Conservation (phyloP, 2,329 filamentous ascomycete genomes). For the Botryotinia calthae region DNA sequence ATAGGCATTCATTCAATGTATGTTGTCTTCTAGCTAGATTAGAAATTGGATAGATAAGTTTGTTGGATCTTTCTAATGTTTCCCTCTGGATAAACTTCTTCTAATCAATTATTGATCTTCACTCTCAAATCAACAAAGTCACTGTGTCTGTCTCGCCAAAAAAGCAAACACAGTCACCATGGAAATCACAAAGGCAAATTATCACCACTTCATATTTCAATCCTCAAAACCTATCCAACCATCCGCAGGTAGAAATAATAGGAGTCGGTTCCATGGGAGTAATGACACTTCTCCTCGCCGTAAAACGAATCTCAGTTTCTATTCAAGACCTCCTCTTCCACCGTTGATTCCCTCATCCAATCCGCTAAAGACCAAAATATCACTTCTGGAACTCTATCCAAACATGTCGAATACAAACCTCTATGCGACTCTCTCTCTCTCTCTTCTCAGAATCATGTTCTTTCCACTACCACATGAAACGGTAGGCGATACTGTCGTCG, state of each 20-base stretch:
- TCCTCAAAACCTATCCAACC: background rate
- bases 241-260: conserved; percentile 51
- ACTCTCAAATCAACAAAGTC: background rate
- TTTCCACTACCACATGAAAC: conserved; percentile 51
- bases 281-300: conserved; percentile 57
- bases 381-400: conserved; percentile 35
- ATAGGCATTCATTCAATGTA: background rate
- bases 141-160: background rate
- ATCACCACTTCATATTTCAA: background rate
- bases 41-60: background rate
- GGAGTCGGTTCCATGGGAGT: conserved; percentile 59
- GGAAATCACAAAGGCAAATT: background rate
- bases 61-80: background rate
- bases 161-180: background rate
- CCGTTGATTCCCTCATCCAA: conserved; percentile 43
- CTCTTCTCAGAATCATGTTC: conserved; percentile 49
- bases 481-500: conserved; percentile 42
- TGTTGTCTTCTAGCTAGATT: background rate
- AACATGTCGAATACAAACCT: conserved; percentile 46
- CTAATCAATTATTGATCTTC: background rate
- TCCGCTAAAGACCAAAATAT: conserved; percentile 32
- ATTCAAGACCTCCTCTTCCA: conserved; percentile 52
- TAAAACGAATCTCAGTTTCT: conserved; percentile 53
- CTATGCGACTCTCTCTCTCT: conserved; percentile 43
- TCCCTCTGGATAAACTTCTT: background rate